Conservation (phyloP, 139 green algal species). For the Auxenochlorella pyrenoidosa region DNA sequence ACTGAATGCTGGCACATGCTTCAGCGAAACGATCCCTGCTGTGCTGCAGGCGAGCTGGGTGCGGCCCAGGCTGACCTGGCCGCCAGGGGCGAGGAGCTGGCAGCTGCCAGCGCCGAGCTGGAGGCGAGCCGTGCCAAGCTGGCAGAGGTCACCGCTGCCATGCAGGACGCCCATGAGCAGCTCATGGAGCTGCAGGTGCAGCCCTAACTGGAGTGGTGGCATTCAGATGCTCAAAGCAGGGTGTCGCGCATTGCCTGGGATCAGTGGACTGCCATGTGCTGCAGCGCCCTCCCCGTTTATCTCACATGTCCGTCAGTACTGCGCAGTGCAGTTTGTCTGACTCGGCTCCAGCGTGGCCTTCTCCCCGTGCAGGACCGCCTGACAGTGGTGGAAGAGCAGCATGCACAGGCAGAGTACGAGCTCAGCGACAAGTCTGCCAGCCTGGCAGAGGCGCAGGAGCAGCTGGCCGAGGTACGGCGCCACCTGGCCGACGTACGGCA, state of each 20-base stretch:
- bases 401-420: constrained; percentile 32
- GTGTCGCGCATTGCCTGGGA: too few relatives aligned
- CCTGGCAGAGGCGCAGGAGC: constrained; percentile 20
- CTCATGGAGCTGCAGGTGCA: constrained; percentile 14
- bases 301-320: too few relatives aligned
- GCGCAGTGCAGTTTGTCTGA: too few relatives aligned
- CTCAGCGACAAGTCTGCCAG: constrained; percentile 30
- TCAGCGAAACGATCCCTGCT: too few relatives aligned
- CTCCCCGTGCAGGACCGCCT: constrained; percentile 15
- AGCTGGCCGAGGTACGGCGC: not conserved
- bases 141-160: constrained; percentile 13
- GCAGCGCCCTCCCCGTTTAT: too few relatives aligned
- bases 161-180: constrained; percentile 30
- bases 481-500: not conserved
- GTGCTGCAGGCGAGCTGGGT: not conserved
- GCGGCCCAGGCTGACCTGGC: not conserved
- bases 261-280: too few relatives aligned
- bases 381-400: constrained; percentile 6
- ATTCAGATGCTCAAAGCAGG: too few relatives aligned
- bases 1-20: too few relatives aligned
- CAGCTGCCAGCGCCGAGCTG: not conserved
- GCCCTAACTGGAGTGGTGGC: too few relatives aligned
- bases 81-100: not conserved
- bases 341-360: too few relatives aligned
- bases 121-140: not conserved